Evolutionary conservation across 208 protist genomes (phyloP), one percentile per base, ranked within the genome.

Genomic region (Sergeia podlipaevii): DNA sequence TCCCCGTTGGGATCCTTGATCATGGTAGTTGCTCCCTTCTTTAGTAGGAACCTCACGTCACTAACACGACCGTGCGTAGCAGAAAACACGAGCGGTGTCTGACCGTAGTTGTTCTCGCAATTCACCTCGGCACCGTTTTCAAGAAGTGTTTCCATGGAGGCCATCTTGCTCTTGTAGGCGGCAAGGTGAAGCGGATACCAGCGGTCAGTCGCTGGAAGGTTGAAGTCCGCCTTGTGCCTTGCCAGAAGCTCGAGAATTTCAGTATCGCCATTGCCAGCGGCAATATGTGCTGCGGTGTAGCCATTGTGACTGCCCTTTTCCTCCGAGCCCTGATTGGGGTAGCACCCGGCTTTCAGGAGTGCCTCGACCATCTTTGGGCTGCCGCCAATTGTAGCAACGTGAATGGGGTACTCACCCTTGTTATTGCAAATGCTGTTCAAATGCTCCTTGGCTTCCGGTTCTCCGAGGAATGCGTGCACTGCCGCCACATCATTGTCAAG

Each of bases 401-500:
- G 78, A 4, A 92, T 32, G 2, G 77, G 65, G 48, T 64, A 82
- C 39, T 77, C 65, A 3, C 80, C 85, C 41, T 77, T 73, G 11
- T 30, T 32, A 28, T 46, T 33, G 3, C 21, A 15, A n/a, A 18
- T 50, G 37, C 61, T 21, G 20, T 65, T 18, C n/a, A 45, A 65
- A 10, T 2, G 2, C 27, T 33, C n/a, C n/a, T 55, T 3, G 60
- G n/a, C 13, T 60, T 44, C 4, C 34, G 10, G n/a, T 43, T 50
- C 11, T 34, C n/a, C n/a, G n/a, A n/a, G n/a, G n/a, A n/a, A n/a
- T n/a, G n/a, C n/a, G n/a, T n/a, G n/a, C n/a, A n/a, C n/a, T n/a
- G n/a, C n/a, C n/a, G n/a, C 75, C 18, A 98, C 71, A 41, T 97
- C 68, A 58, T 89, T 62, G 30, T 51, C 53, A 30, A 80, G 70